Evolutionary conservation across 805 yeast genomes (phyloP), one percentile per base, ranked within the genome.

Genomic region (Candida chilensis): DNA sequence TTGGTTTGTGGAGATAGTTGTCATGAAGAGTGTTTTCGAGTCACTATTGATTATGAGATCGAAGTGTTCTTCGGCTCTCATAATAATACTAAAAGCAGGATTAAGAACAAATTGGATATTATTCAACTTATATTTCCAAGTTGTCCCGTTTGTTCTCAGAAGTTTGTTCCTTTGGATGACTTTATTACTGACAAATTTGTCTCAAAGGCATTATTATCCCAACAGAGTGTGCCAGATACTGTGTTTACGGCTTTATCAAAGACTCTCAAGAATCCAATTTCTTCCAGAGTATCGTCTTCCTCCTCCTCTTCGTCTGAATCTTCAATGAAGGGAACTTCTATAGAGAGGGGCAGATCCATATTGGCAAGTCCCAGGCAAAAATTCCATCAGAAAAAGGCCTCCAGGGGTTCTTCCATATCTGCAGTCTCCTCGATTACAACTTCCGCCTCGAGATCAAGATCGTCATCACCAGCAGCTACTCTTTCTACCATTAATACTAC

Each of bases 21-120:
- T 24, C 86, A 78, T 44, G 77, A 72, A 30, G 72, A 74, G 32
- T 78, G 86, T 44, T 55, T 75, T 11, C 34, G 52, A 3, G 45
- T 73, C 5, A 57, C 57, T 15, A 45, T 64, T 42, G 62, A 53
- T 46, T 18, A 32, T 52, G 12, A 20, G 44, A n/a, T 36, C 50
- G 1, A 34, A 37, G 11, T 24, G 7, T 22, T 22, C 12, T 22
- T 22, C 25, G 13, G n/a, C 7, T 6, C 7, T 7, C 21, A 11
- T 9, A 11, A 22, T n/a, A 11, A n/a, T n/a, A n/a, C n/a, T n/a
- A n/a, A n/a, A n/a, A n/a, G n/a, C n/a, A n/a, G n/a, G n/a, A n/a
- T 48, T 4, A 50, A 42, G 28, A 44, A 41, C 8, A 43, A 45
- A 32, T 42, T 41, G 18, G 47, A 47, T 30, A 31, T 28, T 15